A percentile compares a stretch with the other conserved stretches of the same genome.
phyloP scores from a whole-genome alignment of 2,329 filamentous ascomycete genomes.

The Calonectria hawksworthii region DNA sequence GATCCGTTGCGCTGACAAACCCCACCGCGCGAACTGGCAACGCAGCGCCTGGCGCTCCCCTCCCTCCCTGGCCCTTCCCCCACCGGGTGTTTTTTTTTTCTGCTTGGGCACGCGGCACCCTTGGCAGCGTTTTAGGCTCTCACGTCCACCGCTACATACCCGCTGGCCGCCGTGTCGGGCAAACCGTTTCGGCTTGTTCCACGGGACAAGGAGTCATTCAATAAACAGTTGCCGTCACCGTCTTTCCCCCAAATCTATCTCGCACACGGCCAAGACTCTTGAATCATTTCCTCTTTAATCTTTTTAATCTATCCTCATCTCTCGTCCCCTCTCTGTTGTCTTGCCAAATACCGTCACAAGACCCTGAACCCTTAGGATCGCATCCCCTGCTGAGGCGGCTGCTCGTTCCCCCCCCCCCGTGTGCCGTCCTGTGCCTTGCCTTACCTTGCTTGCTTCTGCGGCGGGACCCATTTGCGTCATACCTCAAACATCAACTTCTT shows the following conservation, averaged over 20 bases:
- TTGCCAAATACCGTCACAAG: neutral
- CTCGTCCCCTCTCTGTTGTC: neutral
- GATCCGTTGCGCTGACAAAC: conserved; percentile 3
- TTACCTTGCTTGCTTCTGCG: conserved; percentile 33
- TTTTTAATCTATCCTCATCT: neutral
- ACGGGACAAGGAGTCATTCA: neutral
- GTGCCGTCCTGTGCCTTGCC: conserved; percentile 4
- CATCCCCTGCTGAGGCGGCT: neutral
- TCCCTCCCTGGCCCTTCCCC: neutral
- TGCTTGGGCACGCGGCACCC: conserved; percentile 20
- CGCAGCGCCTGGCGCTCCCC: conserved; percentile 4
- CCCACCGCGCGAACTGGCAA: neutral
- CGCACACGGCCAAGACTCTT: neutral
- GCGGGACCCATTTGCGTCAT: conserved; percentile 45
- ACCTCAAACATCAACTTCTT: conserved; percentile 31
- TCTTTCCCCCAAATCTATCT: conserved; percentile 14
- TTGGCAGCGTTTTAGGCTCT: conserved; percentile 9
- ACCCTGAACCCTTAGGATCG: conserved; percentile 5
- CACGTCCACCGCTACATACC: conserved; percentile 12
- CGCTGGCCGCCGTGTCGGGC: conserved; percentile 9
- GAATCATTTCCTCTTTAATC: neutral
- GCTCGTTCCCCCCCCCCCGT: too few relatives aligned
- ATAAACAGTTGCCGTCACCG: conserved; percentile 17
- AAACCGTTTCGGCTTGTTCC: conserved; percentile 16
- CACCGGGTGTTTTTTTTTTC: conserved; percentile 4